These are phyloP conservation scores for Amoeboaphelidium occidentale DNA, from an alignment of 371 early-diverging fungal genomes.

Conservation along the genomic window DNA sequence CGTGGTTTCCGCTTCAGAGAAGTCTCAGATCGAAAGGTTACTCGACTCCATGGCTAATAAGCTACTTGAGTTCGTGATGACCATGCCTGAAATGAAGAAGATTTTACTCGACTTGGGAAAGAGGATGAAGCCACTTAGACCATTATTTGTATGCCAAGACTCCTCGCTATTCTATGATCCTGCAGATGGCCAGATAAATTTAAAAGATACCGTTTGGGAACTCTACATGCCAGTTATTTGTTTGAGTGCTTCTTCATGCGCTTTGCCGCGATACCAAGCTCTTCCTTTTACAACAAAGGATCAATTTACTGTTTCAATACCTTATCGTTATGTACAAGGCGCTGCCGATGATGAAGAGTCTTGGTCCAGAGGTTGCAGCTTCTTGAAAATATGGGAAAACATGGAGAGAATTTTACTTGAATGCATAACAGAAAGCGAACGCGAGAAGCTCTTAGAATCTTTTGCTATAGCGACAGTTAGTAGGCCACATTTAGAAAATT, in stretches of 20 bases:
- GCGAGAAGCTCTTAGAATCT: slow-evolving; percentile 18
- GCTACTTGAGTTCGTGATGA: slow-evolving; percentile 26
- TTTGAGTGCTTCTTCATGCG: slow-evolving; percentile 13
- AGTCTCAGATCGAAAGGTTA: slow-evolving; percentile 29
- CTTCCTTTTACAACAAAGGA: slow-evolving; percentile 21
- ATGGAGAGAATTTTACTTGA: slow-evolving; percentile 18
- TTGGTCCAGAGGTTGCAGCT: slow-evolving; percentile 31
- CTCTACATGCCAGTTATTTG: slow-evolving; percentile 38
- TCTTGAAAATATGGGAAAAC: slow-evolving; percentile 30
- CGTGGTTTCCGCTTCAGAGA: slow-evolving; percentile 38
- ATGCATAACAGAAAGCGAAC: slow-evolving; percentile 11
- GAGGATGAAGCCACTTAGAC: slow-evolving; percentile 35
- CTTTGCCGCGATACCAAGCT: slow-evolving; percentile 30
- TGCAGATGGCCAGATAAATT: slow-evolving; percentile 18
- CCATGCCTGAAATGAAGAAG: slow-evolving; percentile 16
- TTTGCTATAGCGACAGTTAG: slow-evolving; percentile 10
- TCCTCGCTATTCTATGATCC: slow-evolving; percentile 17
- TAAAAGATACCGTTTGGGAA: slow-evolving; percentile 4
- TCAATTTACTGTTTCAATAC: slow-evolving; percentile 27
- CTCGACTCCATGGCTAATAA: slow-evolving; percentile 30
- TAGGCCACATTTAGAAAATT: slow-evolving; percentile 10
- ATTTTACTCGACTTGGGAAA: background rate
- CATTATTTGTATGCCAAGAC: slow-evolving; percentile 50
- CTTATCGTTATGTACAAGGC: slow-evolving; percentile 66
- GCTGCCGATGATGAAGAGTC: slow-evolving; percentile 67